A percentile compares a stretch with the other conserved stretches of the same genome.
These are phyloP conservation scores for Chaetomiaceae sp. DNA, from an alignment of 2,329 filamentous ascomycete genomes.

Conservation along the genomic window DNA sequence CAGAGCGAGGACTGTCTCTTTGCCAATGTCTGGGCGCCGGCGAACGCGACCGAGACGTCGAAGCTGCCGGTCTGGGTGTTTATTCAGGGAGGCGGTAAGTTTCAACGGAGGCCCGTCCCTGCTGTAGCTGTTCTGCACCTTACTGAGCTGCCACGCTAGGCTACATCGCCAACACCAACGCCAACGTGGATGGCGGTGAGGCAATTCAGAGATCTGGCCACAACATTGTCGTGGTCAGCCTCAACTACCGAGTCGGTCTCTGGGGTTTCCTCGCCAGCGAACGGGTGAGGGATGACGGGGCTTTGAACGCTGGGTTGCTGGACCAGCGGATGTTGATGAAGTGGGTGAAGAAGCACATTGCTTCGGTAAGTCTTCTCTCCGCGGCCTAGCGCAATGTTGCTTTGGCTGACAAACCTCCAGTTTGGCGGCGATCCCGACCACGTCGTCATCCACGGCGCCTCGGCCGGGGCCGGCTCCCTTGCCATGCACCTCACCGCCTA, in stretches of 20 bases:
- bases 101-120: neutral
- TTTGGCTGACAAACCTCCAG: slow-evolving; percentile 21
- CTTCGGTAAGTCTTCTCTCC: slow-evolving; percentile 32
- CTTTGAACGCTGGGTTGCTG: slow-evolving; percentile 59
- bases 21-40: slow-evolving; percentile 42
- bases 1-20: slow-evolving; percentile 41
- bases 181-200: slow-evolving; percentile 47
- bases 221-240: slow-evolving; percentile 53
- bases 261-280: slow-evolving; percentile 60
- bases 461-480: slow-evolving; percentile 57
- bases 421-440: slow-evolving; percentile 57
- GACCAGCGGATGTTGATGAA: slow-evolving; percentile 58
- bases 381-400: too few relatives aligned
- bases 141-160: slow-evolving; percentile 28
- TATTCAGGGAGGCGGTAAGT: slow-evolving; percentile 43
- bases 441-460: slow-evolving; percentile 59
- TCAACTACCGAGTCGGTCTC: slow-evolving; percentile 60
- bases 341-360: slow-evolving; percentile 60
- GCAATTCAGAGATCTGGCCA: slow-evolving; percentile 42
- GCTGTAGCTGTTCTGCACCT: neutral
- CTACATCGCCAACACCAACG: slow-evolving; percentile 45
- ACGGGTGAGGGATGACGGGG: slow-evolving; percentile 49
- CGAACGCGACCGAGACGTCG: slow-evolving; percentile 35
- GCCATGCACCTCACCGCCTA: slow-evolving; percentile 47
- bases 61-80: slow-evolving; percentile 53